Evolutionary conservation across 495 filamentous ascomycete species (phyloP), one percentile per base, ranked within the genome.

Genomic region (Xylaria nigripes): DNA sequence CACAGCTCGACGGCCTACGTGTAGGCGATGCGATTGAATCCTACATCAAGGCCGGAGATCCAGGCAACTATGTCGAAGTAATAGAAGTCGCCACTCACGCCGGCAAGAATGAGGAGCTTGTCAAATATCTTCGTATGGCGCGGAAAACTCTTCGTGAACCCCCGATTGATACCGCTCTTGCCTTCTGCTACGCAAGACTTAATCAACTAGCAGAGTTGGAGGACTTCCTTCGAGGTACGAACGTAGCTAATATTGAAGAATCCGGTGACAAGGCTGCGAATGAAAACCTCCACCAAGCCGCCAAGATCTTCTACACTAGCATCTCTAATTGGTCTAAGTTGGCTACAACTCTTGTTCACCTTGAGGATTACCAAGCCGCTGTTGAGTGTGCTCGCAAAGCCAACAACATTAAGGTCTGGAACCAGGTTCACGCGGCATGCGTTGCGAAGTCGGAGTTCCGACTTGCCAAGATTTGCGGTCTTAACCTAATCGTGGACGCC

Each of bases 261-360:
- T 96, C 89, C 36, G 94, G 94, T 74, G 94, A 99, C 77, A 95
- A 95, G 76, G 93, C 94, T 27, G 96, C 96, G 66, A 85, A 83
- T 60, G 93, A 97, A 71, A 92, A 92, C 42, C 87, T 86, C 66
- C 89, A 96, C 65, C 86, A 96, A 73, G 94, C 94, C 22, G 89
- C 94, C 55, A 99, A 99, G 80, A 97, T 97, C 65, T 97, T 99
- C 79, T 99, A 84, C 73, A 88, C 83, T 47, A 96, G 87, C 76
- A 95, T 99, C 70, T 96, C 92, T 30, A 99, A 99, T 78, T 99
- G 94, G 94, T 93, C 94, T 53, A 97, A 97, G 76, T 82, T 99
- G 57, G 93, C 94, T 3, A 96, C 94, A 12, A 97, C 94, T 23
- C 76, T 96, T 54, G 94, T 99, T 19, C 92, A 96, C 69, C 81